A percentile compares a stretch with the other conserved stretches of the same genome.
Conservation (phyloP, 2,329 filamentous ascomycete genomes). For the Diaporthe sp. region DNA sequence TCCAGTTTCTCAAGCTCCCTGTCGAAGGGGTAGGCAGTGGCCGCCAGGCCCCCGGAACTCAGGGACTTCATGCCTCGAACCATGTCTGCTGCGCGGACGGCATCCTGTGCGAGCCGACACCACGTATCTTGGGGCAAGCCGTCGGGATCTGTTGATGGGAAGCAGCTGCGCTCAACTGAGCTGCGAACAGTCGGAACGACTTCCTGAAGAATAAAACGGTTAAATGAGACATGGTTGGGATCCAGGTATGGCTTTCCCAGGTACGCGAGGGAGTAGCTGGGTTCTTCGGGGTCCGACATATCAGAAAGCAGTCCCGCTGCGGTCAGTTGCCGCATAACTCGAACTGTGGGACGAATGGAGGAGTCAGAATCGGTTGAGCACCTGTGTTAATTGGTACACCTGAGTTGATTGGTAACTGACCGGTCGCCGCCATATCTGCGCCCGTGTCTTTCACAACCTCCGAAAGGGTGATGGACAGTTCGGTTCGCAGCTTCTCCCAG, state of each 20-base stretch:
- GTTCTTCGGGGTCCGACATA: background rate
- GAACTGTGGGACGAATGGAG: background rate
- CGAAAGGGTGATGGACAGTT: background rate
- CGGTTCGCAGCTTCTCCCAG: background rate
- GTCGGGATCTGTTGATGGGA: background rate
- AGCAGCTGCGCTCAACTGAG: conserved; percentile 7
- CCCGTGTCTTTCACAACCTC: background rate
- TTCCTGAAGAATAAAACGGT: conserved; percentile 6
- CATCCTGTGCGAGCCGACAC: background rate
- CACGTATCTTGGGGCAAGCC: background rate
- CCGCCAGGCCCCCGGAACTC: conserved; percentile 4
- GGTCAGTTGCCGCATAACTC: conserved; percentile 19
- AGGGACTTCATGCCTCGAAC: conserved; percentile 31
- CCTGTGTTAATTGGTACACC: background rate
- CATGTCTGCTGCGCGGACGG: conserved; percentile 15
- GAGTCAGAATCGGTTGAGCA: background rate
- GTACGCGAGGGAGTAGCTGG: background rate
- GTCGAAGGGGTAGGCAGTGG: conserved; percentile 21
- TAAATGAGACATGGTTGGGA: conserved; percentile 16
- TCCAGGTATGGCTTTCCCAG: conserved; percentile 21
- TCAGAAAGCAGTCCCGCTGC: conserved; percentile 24
- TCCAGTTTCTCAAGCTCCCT: background rate
- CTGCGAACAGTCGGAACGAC: background rate
- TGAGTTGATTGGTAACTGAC: background rate
- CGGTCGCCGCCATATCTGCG: background rate